Conservation (phyloP, 352 stramenopile species). For the Globisporangium abappressorium region DNA sequence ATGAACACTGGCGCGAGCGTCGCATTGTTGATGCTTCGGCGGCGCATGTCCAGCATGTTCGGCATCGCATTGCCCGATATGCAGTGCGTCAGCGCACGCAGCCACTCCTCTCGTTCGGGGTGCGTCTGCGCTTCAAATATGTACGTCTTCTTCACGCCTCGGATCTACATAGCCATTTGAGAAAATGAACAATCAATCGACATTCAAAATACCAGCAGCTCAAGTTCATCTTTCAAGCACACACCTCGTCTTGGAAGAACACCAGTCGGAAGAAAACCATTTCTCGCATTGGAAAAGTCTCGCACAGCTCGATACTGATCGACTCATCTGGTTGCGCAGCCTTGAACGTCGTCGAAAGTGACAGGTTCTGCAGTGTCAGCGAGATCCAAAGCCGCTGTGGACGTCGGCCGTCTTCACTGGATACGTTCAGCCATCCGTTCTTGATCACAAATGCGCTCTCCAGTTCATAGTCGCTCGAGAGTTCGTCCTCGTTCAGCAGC, state of each 20-base stretch:
- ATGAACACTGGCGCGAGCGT: slow-evolving; percentile 83
- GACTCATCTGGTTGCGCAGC: slow-evolving; percentile 58
- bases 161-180: slow-evolving; percentile 19
- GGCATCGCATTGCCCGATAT: slow-evolving; percentile 51
- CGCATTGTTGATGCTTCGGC: slow-evolving; percentile 67
- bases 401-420: slow-evolving; percentile 29
- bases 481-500: slow-evolving; percentile 62
- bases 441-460: slow-evolving; percentile 81
- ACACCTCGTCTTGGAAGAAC: slow-evolving; percentile 33
- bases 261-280: slow-evolving; percentile 57
- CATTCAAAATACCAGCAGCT: neutral
- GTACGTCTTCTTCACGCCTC: slow-evolving; percentile 38
- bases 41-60: slow-evolving; percentile 49
- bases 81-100: slow-evolving; percentile 74
- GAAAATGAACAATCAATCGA: slow-evolving; percentile 14
- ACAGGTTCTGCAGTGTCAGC: slow-evolving; percentile 71
- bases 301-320: slow-evolving; percentile 59
- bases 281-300: slow-evolving; percentile 47
- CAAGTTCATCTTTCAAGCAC: neutral
- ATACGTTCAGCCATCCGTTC: slow-evolving; percentile 82
- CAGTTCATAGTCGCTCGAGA: slow-evolving; percentile 53
- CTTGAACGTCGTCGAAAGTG: slow-evolving; percentile 67
- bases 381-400: slow-evolving; percentile 71
- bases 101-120: slow-evolving; percentile 75
- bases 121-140: slow-evolving; percentile 66